Evolutionary conservation across 306 rosid species (phyloP).

Genomic region (Malus asiatica): DNA sequence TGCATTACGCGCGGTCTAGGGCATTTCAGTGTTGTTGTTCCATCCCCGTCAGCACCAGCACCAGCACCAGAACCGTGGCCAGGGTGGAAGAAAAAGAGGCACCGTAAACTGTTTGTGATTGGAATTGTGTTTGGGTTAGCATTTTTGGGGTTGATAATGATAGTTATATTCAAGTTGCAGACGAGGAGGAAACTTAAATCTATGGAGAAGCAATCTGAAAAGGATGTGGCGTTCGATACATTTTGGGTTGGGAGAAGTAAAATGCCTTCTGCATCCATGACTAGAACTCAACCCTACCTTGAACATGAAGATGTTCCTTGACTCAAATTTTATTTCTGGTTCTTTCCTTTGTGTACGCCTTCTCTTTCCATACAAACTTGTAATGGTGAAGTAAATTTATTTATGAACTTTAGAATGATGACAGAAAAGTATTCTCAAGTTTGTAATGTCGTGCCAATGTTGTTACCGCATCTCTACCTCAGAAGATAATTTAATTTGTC

Average conservation of each 20-base stretch:
- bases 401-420: not conserved
- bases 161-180: slow-evolving; percentile 17
- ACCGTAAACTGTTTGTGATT: slow-evolving; percentile 31
- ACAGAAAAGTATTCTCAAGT: not conserved
- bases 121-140: slow-evolving; percentile 40
- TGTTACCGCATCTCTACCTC: not conserved
- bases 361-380: not conserved
- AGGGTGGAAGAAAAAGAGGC: not conserved
- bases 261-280: slow-evolving; percentile 68
- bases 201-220: slow-evolving; percentile 63
- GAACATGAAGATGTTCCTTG: slow-evolving; percentile 40
- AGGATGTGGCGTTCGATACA: slow-evolving; percentile 47
- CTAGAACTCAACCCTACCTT: slow-evolving; percentile 74
- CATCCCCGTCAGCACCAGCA: not conserved
- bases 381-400: slow-evolving; percentile 14
- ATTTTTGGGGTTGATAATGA: slow-evolving; percentile 24
- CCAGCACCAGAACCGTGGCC: not conserved
- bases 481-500: too few species aligned
- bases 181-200: slow-evolving; percentile 32
- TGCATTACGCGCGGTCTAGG: slow-evolving; percentile 44
- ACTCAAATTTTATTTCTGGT: not conserved
- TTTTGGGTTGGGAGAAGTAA: slow-evolving; percentile 75
- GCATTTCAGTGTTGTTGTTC: slow-evolving; percentile 57
- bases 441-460: not conserved
- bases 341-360: not conserved